Evolutionary conservation across 768 basidiomycete species (phyloP).

Genomic region (Phlebiopsis flavidoalba): DNA sequence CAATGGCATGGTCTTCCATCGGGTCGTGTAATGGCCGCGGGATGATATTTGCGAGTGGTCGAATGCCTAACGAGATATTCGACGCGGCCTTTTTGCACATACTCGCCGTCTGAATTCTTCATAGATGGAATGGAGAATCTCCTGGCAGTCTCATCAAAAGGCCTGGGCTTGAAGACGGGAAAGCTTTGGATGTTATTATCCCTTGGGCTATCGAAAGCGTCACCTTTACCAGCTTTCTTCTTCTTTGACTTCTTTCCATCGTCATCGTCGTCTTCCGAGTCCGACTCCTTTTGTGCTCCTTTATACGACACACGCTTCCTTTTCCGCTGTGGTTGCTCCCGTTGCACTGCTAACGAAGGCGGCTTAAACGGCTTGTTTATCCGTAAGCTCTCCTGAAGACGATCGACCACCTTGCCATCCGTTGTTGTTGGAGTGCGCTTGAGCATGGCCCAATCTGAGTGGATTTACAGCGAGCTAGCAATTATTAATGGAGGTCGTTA

Average conservation of each 20-base stretch:
- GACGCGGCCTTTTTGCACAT: slow-evolving; percentile 52
- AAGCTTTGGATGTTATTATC: slow-evolving; percentile 52
- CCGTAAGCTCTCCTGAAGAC: slow-evolving; percentile 66
- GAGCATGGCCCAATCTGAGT: slow-evolving; percentile 44
- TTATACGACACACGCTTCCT: slow-evolving; percentile 88
- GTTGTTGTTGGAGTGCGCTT: slow-evolving; percentile 62
- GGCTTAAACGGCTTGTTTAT: slow-evolving; percentile 80
- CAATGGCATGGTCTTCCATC: slow-evolving; percentile 97
- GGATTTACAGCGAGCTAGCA: neutral
- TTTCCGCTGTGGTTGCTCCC: slow-evolving; percentile 68
- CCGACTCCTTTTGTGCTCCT: slow-evolving; percentile 46
- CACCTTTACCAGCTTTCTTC: slow-evolving; percentile 55
- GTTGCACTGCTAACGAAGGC: slow-evolving; percentile 49
- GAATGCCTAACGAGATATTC: slow-evolving; percentile 77
- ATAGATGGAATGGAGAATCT: slow-evolving; percentile 85
- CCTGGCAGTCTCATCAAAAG: slow-evolving; percentile 55
- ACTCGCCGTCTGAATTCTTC: slow-evolving; percentile 62
- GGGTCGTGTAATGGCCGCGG: slow-evolving; percentile 96
- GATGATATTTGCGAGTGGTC: slow-evolving; percentile 71
- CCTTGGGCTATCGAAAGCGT: slow-evolving; percentile 59
- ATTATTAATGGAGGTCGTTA: neutral
- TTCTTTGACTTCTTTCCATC: slow-evolving; percentile 58
- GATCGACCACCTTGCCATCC: slow-evolving; percentile 64
- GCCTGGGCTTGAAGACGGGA: slow-evolving; percentile 79
- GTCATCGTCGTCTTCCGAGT: slow-evolving; percentile 51